These are phyloP conservation scores for Quercus glauca DNA, from an alignment of 306 rosid species.

Conservation along the genomic window DNA sequence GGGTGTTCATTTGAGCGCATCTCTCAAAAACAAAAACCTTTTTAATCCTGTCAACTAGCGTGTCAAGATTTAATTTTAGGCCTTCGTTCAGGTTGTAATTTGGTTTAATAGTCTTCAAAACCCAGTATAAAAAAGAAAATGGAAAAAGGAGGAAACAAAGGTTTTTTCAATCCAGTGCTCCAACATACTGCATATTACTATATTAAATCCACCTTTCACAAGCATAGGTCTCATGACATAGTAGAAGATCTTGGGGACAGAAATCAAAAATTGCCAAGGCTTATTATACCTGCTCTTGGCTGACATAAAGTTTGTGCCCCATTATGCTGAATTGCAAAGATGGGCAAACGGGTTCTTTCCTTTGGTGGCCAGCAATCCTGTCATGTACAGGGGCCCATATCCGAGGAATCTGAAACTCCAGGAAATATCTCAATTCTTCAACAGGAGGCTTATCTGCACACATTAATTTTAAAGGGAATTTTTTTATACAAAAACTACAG, in stretches of 20 bases:
- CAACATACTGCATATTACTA: too few species aligned
- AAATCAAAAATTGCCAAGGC: conserved; percentile 1
- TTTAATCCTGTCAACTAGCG: too few species aligned
- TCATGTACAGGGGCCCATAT: conserved; percentile 81
- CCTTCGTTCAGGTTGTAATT: too few species aligned
- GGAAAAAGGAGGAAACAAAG: too few species aligned
- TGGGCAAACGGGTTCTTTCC: conserved; percentile 97
- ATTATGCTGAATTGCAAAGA: conserved; percentile 92
- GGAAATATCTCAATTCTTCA: conserved; percentile 89
- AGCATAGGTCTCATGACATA: not conserved
- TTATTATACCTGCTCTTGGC: conserved; percentile 81
- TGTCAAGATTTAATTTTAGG: too few species aligned
- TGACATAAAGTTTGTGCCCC: conserved; percentile 91
- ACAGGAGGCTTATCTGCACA: conserved; percentile 84
- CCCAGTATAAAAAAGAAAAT: too few species aligned
- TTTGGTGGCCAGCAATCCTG: conserved; percentile 67
- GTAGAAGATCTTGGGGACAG: conserved; percentile 6
- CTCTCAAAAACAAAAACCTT: too few species aligned
- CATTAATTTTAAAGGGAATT: conserved; percentile 8
- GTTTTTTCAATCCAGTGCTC: too few species aligned
- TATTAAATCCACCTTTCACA: too few species aligned
- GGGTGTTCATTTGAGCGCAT: too few species aligned
- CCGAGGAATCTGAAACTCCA: conserved; percentile 85
- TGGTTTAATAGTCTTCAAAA: too few species aligned
- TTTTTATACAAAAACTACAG: not conserved